Evolutionary conservation across 2,329 filamentous ascomycete genomes (phyloP).

Genomic region (Lasiodiplodia theobromae): DNA sequence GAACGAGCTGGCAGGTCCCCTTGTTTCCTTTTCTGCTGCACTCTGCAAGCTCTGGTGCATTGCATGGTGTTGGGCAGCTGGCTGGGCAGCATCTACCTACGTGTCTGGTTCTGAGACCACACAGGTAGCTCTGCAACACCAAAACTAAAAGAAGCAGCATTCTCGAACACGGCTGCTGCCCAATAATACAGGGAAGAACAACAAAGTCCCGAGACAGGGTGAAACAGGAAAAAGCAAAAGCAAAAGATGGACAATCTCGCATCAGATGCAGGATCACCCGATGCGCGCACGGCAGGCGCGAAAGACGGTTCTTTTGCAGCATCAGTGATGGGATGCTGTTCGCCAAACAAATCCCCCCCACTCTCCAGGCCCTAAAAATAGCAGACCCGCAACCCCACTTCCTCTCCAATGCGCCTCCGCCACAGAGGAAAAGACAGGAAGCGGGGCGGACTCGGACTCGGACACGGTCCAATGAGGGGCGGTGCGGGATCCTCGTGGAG

Average conservation of each 20-base stretch:
- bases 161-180: background rate
- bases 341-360: no score
- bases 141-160: background rate
- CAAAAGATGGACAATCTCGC: background rate
- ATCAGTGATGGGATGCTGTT: background rate
- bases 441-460: background rate
- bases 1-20: background rate
- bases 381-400: no score
- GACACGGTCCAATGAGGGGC: background rate
- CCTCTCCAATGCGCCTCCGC: no score
- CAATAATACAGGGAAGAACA: background rate
- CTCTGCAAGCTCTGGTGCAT: background rate
- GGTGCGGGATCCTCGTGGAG: background rate
- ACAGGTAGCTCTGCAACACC: background rate
- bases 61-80: background rate
- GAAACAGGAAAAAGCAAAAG: constrained; percentile 8
- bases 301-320: background rate
- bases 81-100: background rate
- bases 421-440: background rate
- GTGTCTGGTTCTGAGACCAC: background rate
- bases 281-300: background rate
- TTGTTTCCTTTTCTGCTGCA: background rate
- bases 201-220: background rate
- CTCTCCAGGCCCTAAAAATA: no score
- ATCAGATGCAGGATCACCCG: constrained; percentile 8